Evolutionary conservation across 148 eudicot genomes (phyloP).

Genomic region (Fallopia convolvulus): DNA sequence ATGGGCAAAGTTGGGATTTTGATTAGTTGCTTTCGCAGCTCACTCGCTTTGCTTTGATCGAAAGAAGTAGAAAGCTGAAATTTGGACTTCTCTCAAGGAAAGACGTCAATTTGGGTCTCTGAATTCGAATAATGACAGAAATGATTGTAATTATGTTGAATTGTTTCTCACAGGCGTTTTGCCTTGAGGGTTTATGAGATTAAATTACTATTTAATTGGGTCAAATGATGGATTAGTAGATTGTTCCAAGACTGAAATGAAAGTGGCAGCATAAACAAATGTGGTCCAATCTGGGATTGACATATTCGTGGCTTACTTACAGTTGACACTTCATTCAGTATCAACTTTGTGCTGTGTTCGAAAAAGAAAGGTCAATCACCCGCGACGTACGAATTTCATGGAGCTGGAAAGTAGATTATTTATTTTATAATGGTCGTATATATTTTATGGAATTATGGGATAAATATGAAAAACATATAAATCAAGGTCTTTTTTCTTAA

Average conservation of each 20-base stretch:
- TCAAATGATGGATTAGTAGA: neutral
- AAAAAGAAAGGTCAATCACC: neutral
- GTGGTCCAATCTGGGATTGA: slow-evolving; percentile 3
- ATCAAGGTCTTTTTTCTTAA: no score
- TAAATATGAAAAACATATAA: no score
- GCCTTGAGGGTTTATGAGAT: neutral
- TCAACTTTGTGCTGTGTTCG: neutral
- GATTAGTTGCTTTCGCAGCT: neutral
- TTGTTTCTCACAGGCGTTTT: neutral
- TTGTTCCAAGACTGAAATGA: neutral
- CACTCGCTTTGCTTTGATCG: neutral
- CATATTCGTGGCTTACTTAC: neutral
- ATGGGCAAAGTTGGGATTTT: neutral
- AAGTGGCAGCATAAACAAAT: neutral
- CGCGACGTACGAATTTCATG: neutral
- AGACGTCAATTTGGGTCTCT: neutral
- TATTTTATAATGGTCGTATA: neutral
- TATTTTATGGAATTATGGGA: no score
- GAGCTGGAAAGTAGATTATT: neutral
- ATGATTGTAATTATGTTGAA: neutral
- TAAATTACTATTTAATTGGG: neutral
- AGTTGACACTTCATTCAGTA: neutral
- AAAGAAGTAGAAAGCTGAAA: neutral
- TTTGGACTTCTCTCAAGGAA: neutral
- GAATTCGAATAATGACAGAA: neutral